A percentile compares a stretch with the other conserved stretches of the same genome.
Evolutionary conservation across 2,329 filamentous ascomycete species (phyloP).

Genomic region (Keithomyces neogunnii): DNA sequence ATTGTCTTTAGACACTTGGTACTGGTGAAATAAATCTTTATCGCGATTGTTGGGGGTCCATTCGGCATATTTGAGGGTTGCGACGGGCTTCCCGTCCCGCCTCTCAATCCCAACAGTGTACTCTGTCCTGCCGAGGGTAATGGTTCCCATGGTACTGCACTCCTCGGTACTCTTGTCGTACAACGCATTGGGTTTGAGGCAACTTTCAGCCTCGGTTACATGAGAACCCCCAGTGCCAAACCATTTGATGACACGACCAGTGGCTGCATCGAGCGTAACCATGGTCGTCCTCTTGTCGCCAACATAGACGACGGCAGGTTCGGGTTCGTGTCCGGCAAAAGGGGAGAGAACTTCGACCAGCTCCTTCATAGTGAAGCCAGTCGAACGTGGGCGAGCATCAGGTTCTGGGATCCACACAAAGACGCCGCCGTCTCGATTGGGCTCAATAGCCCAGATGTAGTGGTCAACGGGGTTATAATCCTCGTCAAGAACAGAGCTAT

Average conservation of each 20-base stretch:
- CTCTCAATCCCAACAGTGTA: conserved; percentile 84
- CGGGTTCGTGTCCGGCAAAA: conserved; percentile 64
- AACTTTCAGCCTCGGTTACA: conserved; percentile 64
- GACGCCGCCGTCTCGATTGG: conserved; percentile 74
- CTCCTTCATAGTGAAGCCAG: conserved; percentile 71
- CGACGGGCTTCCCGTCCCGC: conserved; percentile 65
- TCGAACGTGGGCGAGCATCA: conserved; percentile 51
- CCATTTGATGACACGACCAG: conserved; percentile 71
- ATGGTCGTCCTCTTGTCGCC: conserved; percentile 86
- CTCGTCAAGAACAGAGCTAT: conserved; percentile 52
- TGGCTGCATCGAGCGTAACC: conserved; percentile 81
- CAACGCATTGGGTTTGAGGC: conserved; percentile 58
- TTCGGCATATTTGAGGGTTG: conserved; percentile 85
- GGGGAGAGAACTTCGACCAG: conserved; percentile 78
- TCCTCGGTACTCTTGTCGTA: conserved; percentile 62
- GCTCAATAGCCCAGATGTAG: conserved; percentile 92
- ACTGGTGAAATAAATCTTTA: conserved; percentile 76
- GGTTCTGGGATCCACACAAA: conserved; percentile 72
- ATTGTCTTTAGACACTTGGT: conserved; percentile 70
- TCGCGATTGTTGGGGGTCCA: conserved; percentile 93
- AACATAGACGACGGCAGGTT: conserved; percentile 67
- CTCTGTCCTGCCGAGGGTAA: conserved; percentile 78
- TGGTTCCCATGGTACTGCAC: conserved; percentile 70
- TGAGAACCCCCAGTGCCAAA: conserved; percentile 69
- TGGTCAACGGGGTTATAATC: conserved; percentile 65